Conservation (phyloP, 768 basidiomycete genomes). For the Phanerochaete carnosa region DNA sequence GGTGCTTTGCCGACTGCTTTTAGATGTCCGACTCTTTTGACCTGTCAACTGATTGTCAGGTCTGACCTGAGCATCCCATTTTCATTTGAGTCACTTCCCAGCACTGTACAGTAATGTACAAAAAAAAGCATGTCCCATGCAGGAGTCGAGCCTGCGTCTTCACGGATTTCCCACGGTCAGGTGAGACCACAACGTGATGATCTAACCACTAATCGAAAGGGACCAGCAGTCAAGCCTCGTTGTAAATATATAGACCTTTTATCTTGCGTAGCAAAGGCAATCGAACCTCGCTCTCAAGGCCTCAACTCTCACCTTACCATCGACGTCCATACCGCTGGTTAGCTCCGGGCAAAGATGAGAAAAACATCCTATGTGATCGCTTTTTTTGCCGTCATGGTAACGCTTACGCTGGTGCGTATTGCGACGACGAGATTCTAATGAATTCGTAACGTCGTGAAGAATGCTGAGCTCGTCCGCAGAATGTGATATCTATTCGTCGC, state of each 20-base stretch:
- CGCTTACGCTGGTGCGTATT: conserved; percentile 48
- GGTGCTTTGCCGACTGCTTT: too few relatives aligned
- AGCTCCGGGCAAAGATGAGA: conserved; percentile 42
- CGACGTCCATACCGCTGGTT: neutral
- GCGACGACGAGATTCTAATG: neutral
- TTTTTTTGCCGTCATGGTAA: conserved; percentile 50
- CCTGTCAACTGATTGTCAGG: too few relatives aligned
- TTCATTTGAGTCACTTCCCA: neutral
- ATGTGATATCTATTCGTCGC: conserved; percentile 50
- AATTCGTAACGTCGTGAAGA: neutral
- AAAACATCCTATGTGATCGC: conserved; percentile 68
- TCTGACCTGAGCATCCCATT: too few relatives aligned
- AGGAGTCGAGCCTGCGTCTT: conserved; percentile 9
- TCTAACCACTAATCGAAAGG: conserved; percentile 4
- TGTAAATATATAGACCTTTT: neutral
- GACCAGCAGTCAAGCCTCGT: neutral
- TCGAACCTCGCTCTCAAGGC: neutral
- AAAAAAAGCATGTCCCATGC: conserved; percentile 5
- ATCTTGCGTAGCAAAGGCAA: neutral
- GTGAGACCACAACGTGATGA: conserved; percentile 6
- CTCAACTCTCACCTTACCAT: too few relatives aligned
- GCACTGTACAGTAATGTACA: neutral
- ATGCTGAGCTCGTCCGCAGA: conserved; percentile 36
- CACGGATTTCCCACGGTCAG: too few relatives aligned
- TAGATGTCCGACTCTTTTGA: too few relatives aligned